Base-by-base conservation (phyloP, 768 basidiomycete genomes). In the Suillus spraguei region DNA sequence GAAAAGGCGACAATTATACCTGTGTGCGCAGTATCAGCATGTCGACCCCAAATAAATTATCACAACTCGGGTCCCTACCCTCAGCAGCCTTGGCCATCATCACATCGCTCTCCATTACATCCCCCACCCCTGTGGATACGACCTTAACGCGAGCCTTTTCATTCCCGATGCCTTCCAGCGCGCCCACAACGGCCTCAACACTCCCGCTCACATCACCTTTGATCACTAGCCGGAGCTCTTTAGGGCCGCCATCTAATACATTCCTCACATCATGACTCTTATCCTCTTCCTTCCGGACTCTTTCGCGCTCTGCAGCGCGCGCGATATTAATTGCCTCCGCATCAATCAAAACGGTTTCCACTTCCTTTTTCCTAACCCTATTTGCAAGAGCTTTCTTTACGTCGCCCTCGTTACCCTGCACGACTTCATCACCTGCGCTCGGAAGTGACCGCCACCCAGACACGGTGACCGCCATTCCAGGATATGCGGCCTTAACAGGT, bases 191-290 rank as follows among this genome's bases (percentile, higher is more conserved):
- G 16, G 97, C 97, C 75, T 99, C 97, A 32, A 91, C 91, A 63
- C 95, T 97, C n/a, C 97, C 97, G 68, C 94, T 97, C 36, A 99
- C 96, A 74, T 99, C 97, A 4, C 89, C 93, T 76, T 99, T 97
- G 72, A 99, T 85, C 56, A 99, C 76, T 42, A 99, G 71, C 56
- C 87, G 81, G 65, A 98, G 78, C 72, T 92, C 86, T 75, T 90
- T 92, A 9, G 81, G 38, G 39, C 56, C 56, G 39, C 56, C 39
- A 41, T 41, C 56, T 58, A 38, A 82, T 4, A 82, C 85, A 44
- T 78, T 77, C 33, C 72, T 65, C 10, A 60, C 65, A 59, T 74
- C 72, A 17, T 65, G 71, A 35, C 49, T 61, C 1, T 68, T 64
- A 38, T 49, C 68, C 17, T 53, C 24, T 47, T 62, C 67, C 33